Base-by-base conservation (phyloP, 768 basidiomycete genomes). In the Russula foetens region DNA sequence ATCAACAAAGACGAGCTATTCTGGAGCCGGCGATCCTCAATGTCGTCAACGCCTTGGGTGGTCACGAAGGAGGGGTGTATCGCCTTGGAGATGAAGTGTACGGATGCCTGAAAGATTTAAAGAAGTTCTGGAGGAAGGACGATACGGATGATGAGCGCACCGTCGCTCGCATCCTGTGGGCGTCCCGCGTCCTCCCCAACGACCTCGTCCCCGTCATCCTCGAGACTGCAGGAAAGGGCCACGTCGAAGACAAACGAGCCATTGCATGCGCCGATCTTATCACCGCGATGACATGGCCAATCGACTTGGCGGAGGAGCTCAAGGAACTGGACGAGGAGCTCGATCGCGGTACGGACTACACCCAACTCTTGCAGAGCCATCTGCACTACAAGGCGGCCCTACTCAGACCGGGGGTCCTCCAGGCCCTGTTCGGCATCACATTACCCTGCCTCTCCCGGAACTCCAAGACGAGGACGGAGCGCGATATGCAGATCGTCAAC, bases 231-330 rank as follows among this genome's bases (percentile, higher is more conserved):
- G 89, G 90, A 12, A 82, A 83, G 53, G 90, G 90, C 0, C 72
- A 77, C 23, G 84, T 88, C 33, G 90, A 92, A 64, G 90, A 93
- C 72, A 89, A 86, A 67, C 79, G 90, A 50, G 92, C 91, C 0
- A 81, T 96, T 28, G 83, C 86, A 0, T 88, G 86, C 64, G 86
- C 85, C 8, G 97, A 98, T 70, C 77, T 99, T 24, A 86, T 98
- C 70, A 90, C 92, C 0, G 94, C 95, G 0, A 91, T 99, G 90
- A 98, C 96, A 1, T 99, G 97, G 97, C 97, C 97, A 0, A 96
- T 99, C 56, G 92, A 98, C 72, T 77, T 98, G 63, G 90, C 92
- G 0, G 90, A 92, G 68, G 97, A 98, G 73, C 77, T 99, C 64
- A 90, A 88, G 67, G 97, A 98, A 69, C 83, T 98, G 56, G 86